Evolutionary conservation across 1,284 basidiomycete species (phyloP).

Genomic region (Cryptococcus sp.): DNA sequence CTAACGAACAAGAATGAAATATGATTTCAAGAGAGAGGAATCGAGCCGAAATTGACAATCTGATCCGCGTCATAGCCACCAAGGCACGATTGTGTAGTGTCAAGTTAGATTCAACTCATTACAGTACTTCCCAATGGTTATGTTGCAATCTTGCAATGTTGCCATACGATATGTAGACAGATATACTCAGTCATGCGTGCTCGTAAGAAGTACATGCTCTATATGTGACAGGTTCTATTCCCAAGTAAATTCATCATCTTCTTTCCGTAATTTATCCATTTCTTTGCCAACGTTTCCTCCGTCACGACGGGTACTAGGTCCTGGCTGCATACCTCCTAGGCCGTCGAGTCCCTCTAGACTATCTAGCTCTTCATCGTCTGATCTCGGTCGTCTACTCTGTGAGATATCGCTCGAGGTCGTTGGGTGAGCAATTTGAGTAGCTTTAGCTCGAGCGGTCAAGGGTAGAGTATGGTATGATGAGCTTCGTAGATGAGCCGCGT

Average conservation of each 20-base stretch:
- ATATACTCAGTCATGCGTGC: too few relatives aligned
- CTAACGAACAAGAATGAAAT: too few relatives aligned
- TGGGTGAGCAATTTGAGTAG: slow-evolving; percentile 16
- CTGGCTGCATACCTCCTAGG: background rate
- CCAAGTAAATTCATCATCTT: slow-evolving; percentile 3
- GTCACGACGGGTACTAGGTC: background rate
- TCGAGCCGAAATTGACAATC: too few relatives aligned
- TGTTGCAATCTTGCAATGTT: too few relatives aligned
- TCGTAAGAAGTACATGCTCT: too few relatives aligned
- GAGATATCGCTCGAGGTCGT: background rate
- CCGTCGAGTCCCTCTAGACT: background rate
- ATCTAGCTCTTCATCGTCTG: background rate
- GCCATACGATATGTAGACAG: too few relatives aligned
- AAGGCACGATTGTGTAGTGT: too few relatives aligned
- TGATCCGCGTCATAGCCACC: too few relatives aligned
- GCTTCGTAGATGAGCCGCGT: slow-evolving; percentile 84
- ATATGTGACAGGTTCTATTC: background rate
- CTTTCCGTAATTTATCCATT: slow-evolving; percentile 3
- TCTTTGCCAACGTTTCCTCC: background rate
- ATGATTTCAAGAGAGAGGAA: too few relatives aligned
- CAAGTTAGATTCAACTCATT: too few relatives aligned
- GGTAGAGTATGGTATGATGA: slow-evolving; percentile 84
- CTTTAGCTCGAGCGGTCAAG: slow-evolving; percentile 44
- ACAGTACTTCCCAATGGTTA: too few relatives aligned
- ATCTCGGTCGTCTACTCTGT: background rate